Base-by-base conservation (phyloP, 2,329 filamentous ascomycete genomes). In the Orbilia quercus region DNA sequence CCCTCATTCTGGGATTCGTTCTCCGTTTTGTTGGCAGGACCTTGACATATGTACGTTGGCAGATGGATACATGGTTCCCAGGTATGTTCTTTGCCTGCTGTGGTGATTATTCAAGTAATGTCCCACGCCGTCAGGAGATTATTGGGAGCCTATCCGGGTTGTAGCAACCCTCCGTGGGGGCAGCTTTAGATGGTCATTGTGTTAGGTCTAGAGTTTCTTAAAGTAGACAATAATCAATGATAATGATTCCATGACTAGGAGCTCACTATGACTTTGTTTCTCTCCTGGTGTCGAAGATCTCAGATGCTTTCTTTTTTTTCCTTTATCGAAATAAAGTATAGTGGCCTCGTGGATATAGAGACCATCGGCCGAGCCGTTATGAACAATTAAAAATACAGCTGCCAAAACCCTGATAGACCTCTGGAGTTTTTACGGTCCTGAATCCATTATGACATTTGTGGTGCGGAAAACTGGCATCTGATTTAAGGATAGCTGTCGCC, bases 211-310 rank as follows among this genome's bases (percentile, higher is more conserved):
- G 28, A 51, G 22, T 28, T 62, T 18, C 45, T 50, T 42, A 62
- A 44, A 51, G 50, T 7, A 14, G 58, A 22, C 28, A 62, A 50
- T 31, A 45, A 62, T 62, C 34, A 20, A 40, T 51, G 23, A 51
- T n/a, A 25, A n/a, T 18, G 7, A 18, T 7, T 5, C 12, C 23
- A n/a, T 51, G 47, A 31, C 28, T 31, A 31, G 22, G 47, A 28
- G 47, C 47, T 51, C 25, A 22, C 28, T 9, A 31, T 31, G 3
- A 9, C 5, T 31, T 31, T n/a, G n/a, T n/a, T n/a, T n/a, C n/a
- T n/a, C n/a, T n/a, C n/a, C n/a, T n/a, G n/a, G n/a, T n/a, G n/a
- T n/a, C n/a, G n/a, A n/a, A n/a, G n/a, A n/a, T n/a, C n/a, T n/a
- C n/a, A n/a, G n/a, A n/a, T n/a, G n/a, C 28, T 9, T 31, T 31